These are phyloP conservation scores for Coemansia sp. DNA, from an alignment of 192 early-diverging fungal genomes.

Conservation along the genomic window DNA sequence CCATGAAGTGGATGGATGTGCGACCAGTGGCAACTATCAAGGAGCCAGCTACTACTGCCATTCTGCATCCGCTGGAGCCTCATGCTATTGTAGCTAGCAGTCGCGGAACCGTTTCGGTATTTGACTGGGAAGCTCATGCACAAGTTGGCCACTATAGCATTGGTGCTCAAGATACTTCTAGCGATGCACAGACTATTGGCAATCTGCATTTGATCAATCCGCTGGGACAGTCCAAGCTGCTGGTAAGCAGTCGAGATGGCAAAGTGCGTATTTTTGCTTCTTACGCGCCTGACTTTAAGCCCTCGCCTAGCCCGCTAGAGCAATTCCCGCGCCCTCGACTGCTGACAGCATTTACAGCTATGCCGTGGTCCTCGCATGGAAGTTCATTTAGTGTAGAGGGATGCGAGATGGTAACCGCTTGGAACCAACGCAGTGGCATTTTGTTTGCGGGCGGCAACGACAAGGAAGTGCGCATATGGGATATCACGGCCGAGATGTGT, in stretches of 20 bases:
- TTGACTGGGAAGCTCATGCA: slow-evolving; percentile 46
- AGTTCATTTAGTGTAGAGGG: too few relatives aligned
- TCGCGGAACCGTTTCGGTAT: slow-evolving; percentile 55
- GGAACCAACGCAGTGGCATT: slow-evolving; percentile 47
- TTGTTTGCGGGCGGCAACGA: slow-evolving; percentile 44
- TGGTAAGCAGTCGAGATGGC: slow-evolving; percentile 55
- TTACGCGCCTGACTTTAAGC: slow-evolving; percentile 41
- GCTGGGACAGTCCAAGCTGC: slow-evolving; percentile 76
- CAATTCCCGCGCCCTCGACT: slow-evolving; percentile 37
- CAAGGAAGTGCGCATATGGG: slow-evolving; percentile 51
- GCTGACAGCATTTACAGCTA: slow-evolving; percentile 38
- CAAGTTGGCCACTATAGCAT: slow-evolving; percentile 40
- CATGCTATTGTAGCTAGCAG: slow-evolving; percentile 77
- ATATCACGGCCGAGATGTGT: slow-evolving; percentile 44
- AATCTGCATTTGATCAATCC: slow-evolving; percentile 88
- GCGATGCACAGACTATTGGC: slow-evolving; percentile 53
- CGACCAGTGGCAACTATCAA: slow-evolving; percentile 17
- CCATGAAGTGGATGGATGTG: slow-evolving; percentile 43
- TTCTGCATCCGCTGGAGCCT: slow-evolving; percentile 84
- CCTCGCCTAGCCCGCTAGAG: slow-evolving; percentile 16
- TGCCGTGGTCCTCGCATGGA: slow-evolving; percentile 32
- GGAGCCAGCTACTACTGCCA: slow-evolving; percentile 17
- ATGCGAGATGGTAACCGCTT: slow-evolving; percentile 39
- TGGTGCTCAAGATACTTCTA: neutral
- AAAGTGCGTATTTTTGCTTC: slow-evolving; percentile 48